Base-by-base conservation (phyloP, 306 rosid genomes). In the Prinsepia uniflora region DNA sequence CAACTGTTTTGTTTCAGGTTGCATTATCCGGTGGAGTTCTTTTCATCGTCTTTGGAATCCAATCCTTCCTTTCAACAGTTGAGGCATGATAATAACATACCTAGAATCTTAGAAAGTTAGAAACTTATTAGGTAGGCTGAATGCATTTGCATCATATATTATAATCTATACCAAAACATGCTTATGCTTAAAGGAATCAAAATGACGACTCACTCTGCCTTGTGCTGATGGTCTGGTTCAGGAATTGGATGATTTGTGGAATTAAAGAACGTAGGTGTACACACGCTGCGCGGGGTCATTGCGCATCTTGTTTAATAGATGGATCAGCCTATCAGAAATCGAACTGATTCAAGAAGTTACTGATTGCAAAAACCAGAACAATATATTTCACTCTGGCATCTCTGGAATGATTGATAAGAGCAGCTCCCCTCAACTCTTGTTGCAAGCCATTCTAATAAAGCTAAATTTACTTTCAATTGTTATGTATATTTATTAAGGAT, bases 11-110 rank as follows among this genome's bases (percentile, higher is more conserved):
- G 30, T 52, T 86, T 76, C 90, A 93, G 96, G 86, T 93, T 85
- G 93, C 89, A 46, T 82, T 93, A 70, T 86, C 93, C 6, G 93
- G 98, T 72, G 97, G 94, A 71, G 55, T 93, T 81, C 92, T 93
- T 54, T 90, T 90, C 80, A 84, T 90, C 64, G 87, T 85, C 79
- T 93, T 93, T 52, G 96, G 98, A 55, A 84, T 93, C 71, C 98
- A 93, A 52, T 93, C 98, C 39, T 90, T 79, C 86, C 89, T 93
- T 68, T 78, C 98, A 63, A 83, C 93, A 0, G 79, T 85, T 13
- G 79, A 80, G 60, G 66, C 67, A 30, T 87, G 87, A 85, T 50
- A n/a, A 30, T 30, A 30, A 2, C 24, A 30, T 30, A 80, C 65
- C 68, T 64, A 41, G 65, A n/a, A 20, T 74, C 53, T 54, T 43